A percentile compares a stretch with the other conserved stretches of the same genome.
Conservation (phyloP, 164 flowering plant genomes). For the Vitis amurensis region DNA sequence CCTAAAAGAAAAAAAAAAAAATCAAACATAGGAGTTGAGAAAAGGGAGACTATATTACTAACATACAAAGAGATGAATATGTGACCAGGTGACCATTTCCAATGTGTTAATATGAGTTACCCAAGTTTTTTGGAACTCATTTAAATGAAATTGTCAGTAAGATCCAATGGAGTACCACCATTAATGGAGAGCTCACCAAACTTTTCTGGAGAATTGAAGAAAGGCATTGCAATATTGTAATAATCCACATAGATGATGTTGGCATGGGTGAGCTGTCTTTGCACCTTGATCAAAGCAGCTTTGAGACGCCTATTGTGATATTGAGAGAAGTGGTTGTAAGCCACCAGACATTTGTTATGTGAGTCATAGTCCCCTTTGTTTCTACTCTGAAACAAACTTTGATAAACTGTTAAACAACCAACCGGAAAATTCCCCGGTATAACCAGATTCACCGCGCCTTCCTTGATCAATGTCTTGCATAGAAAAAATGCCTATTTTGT, state of each 20-base stretch:
- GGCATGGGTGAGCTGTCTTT: conserved; percentile 19
- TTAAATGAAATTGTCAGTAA: too few relatives aligned
- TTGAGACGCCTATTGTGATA: conserved; percentile 26
- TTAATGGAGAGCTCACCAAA: conserved; percentile 14
- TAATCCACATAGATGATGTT: conserved; percentile 39
- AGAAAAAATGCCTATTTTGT: too few relatives aligned
- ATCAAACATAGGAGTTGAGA: too few relatives aligned
- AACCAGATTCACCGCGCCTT: conserved; percentile 25
- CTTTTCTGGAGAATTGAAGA: conserved; percentile 18
- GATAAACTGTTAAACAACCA: conserved; percentile 25
- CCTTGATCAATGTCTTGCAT: conserved; percentile 14
- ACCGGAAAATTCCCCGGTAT: conserved; percentile 33
- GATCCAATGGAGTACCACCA: too few relatives aligned
- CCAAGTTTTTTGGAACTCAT: too few relatives aligned
- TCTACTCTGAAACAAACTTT: conserved; percentile 5
- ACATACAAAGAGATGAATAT: too few relatives aligned
- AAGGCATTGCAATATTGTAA: conserved; percentile 22
- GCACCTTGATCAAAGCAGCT: conserved; percentile 11
- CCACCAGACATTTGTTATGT: conserved; percentile 23
- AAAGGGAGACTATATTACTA: too few relatives aligned
- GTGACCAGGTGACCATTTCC: too few relatives aligned
- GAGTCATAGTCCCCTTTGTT: conserved; percentile 23
- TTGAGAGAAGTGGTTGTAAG: conserved; percentile 17
- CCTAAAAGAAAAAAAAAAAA: too few relatives aligned
- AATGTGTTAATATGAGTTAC: too few relatives aligned